Evolutionary conservation across 2,329 filamentous ascomycete species (phyloP).

Genomic region (Macrophomina pseudophaseolina): DNA sequence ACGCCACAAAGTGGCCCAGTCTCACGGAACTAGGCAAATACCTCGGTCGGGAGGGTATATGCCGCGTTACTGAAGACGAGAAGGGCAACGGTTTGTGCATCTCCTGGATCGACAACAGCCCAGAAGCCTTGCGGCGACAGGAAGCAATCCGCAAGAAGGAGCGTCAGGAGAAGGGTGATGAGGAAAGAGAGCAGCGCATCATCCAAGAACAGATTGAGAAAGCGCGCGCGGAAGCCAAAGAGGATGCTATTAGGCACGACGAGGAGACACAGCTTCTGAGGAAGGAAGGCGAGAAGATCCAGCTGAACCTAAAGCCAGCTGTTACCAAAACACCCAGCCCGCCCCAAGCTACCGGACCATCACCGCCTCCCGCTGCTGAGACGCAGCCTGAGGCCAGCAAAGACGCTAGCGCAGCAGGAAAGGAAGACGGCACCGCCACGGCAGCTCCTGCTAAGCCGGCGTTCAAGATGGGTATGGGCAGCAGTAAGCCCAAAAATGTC

Average conservation of each 20-base stretch:
- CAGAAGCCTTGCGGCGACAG: slow-evolving; percentile 78
- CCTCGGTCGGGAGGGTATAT: slow-evolving; percentile 84
- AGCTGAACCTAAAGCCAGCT: slow-evolving; percentile 41
- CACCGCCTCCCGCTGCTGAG: slow-evolving; percentile 20
- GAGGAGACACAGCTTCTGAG: slow-evolving; percentile 56
- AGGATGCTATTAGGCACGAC: slow-evolving; percentile 49
- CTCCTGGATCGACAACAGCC: slow-evolving; percentile 88
- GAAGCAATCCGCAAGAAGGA: slow-evolving; percentile 85
- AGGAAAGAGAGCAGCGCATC: slow-evolving; percentile 83
- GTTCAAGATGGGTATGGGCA: slow-evolving; percentile 12
- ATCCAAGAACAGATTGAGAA: slow-evolving; percentile 80
- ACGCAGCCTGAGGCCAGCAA: slow-evolving; percentile 11
- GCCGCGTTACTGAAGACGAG: slow-evolving; percentile 81
- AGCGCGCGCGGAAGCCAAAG: slow-evolving; percentile 45
- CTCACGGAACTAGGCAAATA: slow-evolving; percentile 90
- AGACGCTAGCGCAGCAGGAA: slow-evolving; percentile 46
- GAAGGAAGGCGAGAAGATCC: slow-evolving; percentile 40
- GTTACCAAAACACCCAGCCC: slow-evolving; percentile 26
- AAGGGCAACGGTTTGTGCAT: slow-evolving; percentile 80
- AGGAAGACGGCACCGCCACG: slow-evolving; percentile 17
- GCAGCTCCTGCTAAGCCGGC: slow-evolving; percentile 32
- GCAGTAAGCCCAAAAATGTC: slow-evolving; percentile 55
- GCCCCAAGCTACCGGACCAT: background rate
- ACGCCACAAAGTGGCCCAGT: slow-evolving; percentile 85
- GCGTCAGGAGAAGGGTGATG: slow-evolving; percentile 85